These are phyloP conservation scores for Kluyveromyces aestuarii DNA, from an alignment of 805 yeast genomes.

Conservation along the genomic window DNA sequence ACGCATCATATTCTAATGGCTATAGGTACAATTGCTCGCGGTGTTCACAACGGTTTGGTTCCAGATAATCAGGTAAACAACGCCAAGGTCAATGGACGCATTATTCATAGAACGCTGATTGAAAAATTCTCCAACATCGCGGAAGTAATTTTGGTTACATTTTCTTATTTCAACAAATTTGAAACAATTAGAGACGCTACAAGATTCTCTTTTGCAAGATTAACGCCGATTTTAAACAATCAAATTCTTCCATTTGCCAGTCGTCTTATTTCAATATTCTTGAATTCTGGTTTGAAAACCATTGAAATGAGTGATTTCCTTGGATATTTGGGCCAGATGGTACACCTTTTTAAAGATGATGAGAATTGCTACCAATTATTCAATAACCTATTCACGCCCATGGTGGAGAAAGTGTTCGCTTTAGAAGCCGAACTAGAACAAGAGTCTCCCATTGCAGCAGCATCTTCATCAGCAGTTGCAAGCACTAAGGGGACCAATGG, in stretches of 20 bases:
- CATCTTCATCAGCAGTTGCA: conserved; percentile 2
- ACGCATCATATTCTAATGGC: conserved; percentile 85
- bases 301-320: conserved; percentile 73
- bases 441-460: conserved; percentile 17
- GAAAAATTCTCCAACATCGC: conserved; percentile 59
- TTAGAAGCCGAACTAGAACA: conserved; percentile 37
- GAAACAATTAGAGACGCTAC: conserved; percentile 77
- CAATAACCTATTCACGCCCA: conserved; percentile 66
- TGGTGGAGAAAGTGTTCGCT: conserved; percentile 52
- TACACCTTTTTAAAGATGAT: conserved; percentile 64
- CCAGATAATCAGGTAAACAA: conserved; percentile 33
- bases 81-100: conserved; percentile 22
- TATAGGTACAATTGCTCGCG: conserved; percentile 82
- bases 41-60: conserved; percentile 50
- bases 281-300: conserved; percentile 46
- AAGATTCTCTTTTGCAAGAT: conserved; percentile 78
- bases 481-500: conserved; percentile 4
- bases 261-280: conserved; percentile 59
- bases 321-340: conserved; percentile 79
- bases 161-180: conserved; percentile 60
- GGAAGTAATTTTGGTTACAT: conserved; percentile 73
- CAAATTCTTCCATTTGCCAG: conserved; percentile 46
- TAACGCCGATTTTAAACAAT: conserved; percentile 63
- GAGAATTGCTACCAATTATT: conserved; percentile 63
- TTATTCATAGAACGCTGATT: conserved; percentile 26